These are phyloP conservation scores for Drosera capensis DNA, from an alignment of 148 eudicot species.

Conservation along the genomic window DNA sequence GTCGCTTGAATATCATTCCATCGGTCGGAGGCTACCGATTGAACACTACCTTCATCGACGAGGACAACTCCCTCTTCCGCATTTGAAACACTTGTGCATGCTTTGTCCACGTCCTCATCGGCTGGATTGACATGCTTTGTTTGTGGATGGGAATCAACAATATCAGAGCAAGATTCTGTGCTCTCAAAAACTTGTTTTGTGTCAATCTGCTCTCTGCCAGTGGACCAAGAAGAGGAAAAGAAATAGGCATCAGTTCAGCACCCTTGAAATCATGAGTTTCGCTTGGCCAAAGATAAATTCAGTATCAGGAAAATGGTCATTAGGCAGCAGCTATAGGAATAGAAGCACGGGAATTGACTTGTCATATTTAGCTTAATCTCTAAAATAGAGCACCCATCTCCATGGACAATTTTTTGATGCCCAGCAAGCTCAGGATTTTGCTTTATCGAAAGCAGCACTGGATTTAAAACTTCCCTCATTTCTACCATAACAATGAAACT, in stretches of 20 bases:
- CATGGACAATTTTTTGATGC: too few species aligned
- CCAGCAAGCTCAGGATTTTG: too few species aligned
- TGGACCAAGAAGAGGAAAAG: slow-evolving; percentile 1
- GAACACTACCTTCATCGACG: slow-evolving; percentile 29
- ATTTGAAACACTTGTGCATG: slow-evolving; percentile 51
- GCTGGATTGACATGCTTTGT: slow-evolving; percentile 90
- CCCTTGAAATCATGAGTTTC: background rate
- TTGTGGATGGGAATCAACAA: slow-evolving; percentile 27
- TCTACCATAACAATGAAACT: too few species aligned
- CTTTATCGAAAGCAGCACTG: too few species aligned
- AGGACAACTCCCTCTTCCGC: slow-evolving; percentile 30
- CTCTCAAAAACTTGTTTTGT: slow-evolving; percentile 48
- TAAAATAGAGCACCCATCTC: too few species aligned
- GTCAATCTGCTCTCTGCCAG: slow-evolving; percentile 56
- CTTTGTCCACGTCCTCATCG: slow-evolving; percentile 81
- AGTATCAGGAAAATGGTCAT: too few species aligned
- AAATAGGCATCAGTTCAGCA: background rate
- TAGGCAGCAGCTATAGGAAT: too few species aligned
- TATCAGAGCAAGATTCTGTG: slow-evolving; percentile 52
- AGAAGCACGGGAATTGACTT: too few species aligned
- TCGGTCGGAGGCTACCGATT: slow-evolving; percentile 43
- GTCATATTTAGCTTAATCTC: too few species aligned
- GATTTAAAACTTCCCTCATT: too few species aligned
- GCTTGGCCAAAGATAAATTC: background rate
- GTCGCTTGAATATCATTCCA: slow-evolving; percentile 90